Base-by-base conservation (phyloP, 768 basidiomycete species). In the Tulasnella sp. region DNA sequence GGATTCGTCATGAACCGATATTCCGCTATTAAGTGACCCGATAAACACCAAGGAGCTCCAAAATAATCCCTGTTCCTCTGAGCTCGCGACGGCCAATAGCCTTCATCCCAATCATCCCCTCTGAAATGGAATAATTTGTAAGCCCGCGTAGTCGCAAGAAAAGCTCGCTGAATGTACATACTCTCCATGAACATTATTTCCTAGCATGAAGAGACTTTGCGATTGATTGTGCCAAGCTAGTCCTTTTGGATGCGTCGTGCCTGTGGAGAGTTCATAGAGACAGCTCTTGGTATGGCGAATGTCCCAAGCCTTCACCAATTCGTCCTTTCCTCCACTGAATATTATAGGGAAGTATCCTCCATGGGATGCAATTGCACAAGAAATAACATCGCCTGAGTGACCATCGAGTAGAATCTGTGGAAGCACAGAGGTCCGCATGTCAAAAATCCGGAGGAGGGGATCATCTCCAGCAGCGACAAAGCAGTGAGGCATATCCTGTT, bases 231-330 rank as follows among this genome's bases (percentile, higher is more conserved):
- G 75, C 57, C 55, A 76, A 20, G 20, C 75, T 0, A 76, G 35
- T 16, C 26, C 42, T 61, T 35, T 32, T 13, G 57, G 46, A 2
- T 32, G 48, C 57, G 57, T 35, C 16, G 75, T 76, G 26, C 75
- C 75, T 16, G 75, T 61, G 32, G 75, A 69, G 23, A 76, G 67
- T 26, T 76, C 75, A 51, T 76, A 76, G 4, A 76, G 29, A 70
- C 75, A 76, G 13, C 26, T 70, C 75, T 76, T 76, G n/a, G 75
- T 67, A 18, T 67, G 57, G 13, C 75, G 75, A 23, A 76, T 51
- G 37, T 76, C 75, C 75, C 75, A 76, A 13, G 75, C 75, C 37
- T 67, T 76, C 13, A 76, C 67, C n/a, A 67, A 7, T 23, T 76
- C 75, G 67, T 76, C 75, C 55, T 70, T 61, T 39, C 75, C 75